Evolutionary conservation across 2,329 filamentous ascomycete genomes (phyloP), one percentile per base, ranked within the genome.

Genomic region (Aspergillus pseudoglaucus): DNA sequence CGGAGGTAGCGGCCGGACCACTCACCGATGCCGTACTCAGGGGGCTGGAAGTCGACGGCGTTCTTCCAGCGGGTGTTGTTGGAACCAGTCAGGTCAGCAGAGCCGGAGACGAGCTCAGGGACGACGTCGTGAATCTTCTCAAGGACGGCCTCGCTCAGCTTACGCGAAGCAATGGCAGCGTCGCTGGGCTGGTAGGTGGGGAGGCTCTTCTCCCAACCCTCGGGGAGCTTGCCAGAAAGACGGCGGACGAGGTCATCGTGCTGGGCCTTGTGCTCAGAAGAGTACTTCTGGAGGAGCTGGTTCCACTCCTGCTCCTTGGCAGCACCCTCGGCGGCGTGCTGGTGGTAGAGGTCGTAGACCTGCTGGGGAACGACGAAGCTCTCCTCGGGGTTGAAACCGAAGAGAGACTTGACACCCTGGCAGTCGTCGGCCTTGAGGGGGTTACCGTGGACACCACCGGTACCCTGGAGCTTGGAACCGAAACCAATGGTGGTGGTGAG

Each of bases 51-150:
- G 79, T 98, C 93, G 59, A 91, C 83, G 48, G 93, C 91, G 47
- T 83, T 81, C 87, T 97, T 98, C 90, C 90, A 96, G 70, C 90
- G 85, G 60, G 93, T 98, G 78, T 97, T 85, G 83, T 98, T 98
- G 69, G 93, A 97, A 68, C 89, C 89, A 69, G 93, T 98, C 80
- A 98, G 74, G 80, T 98, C 93, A 62, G 93, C 93, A 57, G 93
- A 98, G 63, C 93, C 93, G 70, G 91, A 95, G 53, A 98, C 74
- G 50, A 98, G 84, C 75, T 97, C 93, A 58, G 93, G 93, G 47
- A 98, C 68, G 57, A 77, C 82, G 45, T 80, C 74, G 78, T 95
- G 83, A 64, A 98, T 85, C 73, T 90, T 91, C 77, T 85, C 80
- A 57, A 98, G 83, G 50, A 97, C 90, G 52, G 81, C 85, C 82